Base-by-base conservation (phyloP, 805 yeast species). In the Candida peoriensis region DNA sequence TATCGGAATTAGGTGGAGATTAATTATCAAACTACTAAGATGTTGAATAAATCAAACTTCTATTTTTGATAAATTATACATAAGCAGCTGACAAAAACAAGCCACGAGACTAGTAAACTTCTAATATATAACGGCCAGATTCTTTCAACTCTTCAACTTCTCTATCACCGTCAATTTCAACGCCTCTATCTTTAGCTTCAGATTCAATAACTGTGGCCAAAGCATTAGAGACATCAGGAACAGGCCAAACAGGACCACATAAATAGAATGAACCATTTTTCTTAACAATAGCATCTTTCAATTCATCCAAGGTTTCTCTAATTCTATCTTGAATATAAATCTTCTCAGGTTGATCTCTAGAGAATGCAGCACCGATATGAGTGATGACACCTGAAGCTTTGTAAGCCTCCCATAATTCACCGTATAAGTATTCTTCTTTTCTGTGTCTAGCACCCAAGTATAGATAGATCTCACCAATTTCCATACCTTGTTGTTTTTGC, bases 221-320 rank as follows among this genome's bases (percentile, higher is more conserved):
- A 51, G 96, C 95, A 28, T 81, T 82, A 34, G 96, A 84, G 51
- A 90, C 84, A 59, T 89, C 96, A 9, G 97, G 96, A 54, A 90
- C 97, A 22, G 97, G 97, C 97, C 97, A 90, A 2, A 97, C 90
- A 28, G 97, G 97, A 43, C 97, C 97, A 77, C 97, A 90, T 58
- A 90, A 72, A 66, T 90, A 90, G 75, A 90, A 90, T 18, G 88
- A 80, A 38, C 97, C 97, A 38, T 80, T 66, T 64, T 88, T 72
- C 44, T 68, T 64, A 28, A 79, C 81, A 61, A 90, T 76, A 33
- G 96, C 89, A 28, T 77, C 84, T 31, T 83, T 82, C 60, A 90
- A 72, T 28, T 76, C 81, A 34, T 68, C 72, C 52, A 86, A 64
- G 39, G 77, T 74, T 58, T 87, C 86, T 54, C 88, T 75, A 58